Conservation (phyloP, 768 basidiomycete species). For the Amyloporia xantha region DNA sequence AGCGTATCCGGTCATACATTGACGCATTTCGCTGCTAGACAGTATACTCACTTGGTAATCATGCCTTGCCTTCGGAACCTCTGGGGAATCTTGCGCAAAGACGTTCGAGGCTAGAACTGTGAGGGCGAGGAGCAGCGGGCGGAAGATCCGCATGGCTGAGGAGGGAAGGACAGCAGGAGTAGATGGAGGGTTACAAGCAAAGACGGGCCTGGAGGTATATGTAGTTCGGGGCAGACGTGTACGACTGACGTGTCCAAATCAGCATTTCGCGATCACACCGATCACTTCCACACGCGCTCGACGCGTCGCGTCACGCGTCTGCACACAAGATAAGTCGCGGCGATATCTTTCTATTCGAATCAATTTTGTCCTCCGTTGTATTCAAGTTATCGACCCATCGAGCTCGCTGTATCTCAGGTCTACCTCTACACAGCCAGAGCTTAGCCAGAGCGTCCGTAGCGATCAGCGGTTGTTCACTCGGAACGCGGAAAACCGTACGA, state of each 20-base stretch:
- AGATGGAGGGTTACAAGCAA: no score
- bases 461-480: no score
- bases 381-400: no score
- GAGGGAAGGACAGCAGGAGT: background rate
- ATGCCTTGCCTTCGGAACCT: conserved; percentile 48
- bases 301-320: conserved; percentile 5
- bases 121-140: conserved; percentile 40
- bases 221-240: background rate
- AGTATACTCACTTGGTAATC: conserved; percentile 62
- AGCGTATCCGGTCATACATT: no score
- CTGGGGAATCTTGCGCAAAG: conserved; percentile 41
- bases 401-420: no score
- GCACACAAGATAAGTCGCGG: background rate
- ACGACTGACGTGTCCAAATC: conserved; percentile 16
- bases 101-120: conserved; percentile 33
- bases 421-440: no score
- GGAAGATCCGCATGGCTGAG: conserved; percentile 51
- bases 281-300: conserved; percentile 14
- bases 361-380: no score
- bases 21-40: no score
- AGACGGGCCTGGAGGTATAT: background rate
- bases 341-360: no score
- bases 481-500: no score
- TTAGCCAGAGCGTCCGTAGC: no score
- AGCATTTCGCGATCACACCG: conserved; percentile 9